Evolutionary conservation across 495 filamentous ascomycete genomes (phyloP), one percentile per base, ranked within the genome.

Genomic region (Xylaria cubensis): DNA sequence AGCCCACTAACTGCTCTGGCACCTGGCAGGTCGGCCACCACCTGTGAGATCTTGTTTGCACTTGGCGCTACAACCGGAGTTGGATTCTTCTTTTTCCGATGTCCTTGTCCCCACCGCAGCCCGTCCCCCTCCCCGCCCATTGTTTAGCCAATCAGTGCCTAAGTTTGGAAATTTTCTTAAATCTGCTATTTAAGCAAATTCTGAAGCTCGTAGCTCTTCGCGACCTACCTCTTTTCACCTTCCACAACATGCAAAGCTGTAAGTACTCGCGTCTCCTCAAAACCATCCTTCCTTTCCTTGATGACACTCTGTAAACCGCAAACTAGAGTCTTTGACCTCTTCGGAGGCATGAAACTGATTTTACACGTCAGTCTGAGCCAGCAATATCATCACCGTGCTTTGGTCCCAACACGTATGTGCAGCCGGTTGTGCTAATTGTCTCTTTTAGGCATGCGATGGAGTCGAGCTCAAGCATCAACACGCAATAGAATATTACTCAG

Each of bases 301-400:
- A 89, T 88, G 87, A 89, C 83, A 89, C 71, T 61, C 80, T 87
- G 90, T 88, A 94, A 92, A 95, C 94, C 91, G 90, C 93, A 95
- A 98, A 98, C 95, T 98, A 98, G 95, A 98, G 95, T 98, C 95
- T 98, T 98, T 98, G 95, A 98, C 92, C 93, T 87, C 80, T 86
- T 64, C 42, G 39, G 70, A 86, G 92, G 92, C 89, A 94, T 97
- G 96, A 95, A 97, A 95, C 91, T 92, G 85, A 90, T 91, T 94
- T 93, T 91, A 91, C 92, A 98, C 95, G 95, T 98, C 95, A 98
- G 95, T 94, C 95, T 98, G 95, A 98, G 88, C 78, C 80, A 76
- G 67, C 17, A 76, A 59, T 15, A 46, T 34, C 4, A 24, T 29
- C 70, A 6, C 65, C 9, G 32, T 9, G 15, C 15, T 39, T 50